phyloP scores from a whole-genome alignment of 495 filamentous ascomycete species.

The Hapsidospora chrysogenum region DNA sequence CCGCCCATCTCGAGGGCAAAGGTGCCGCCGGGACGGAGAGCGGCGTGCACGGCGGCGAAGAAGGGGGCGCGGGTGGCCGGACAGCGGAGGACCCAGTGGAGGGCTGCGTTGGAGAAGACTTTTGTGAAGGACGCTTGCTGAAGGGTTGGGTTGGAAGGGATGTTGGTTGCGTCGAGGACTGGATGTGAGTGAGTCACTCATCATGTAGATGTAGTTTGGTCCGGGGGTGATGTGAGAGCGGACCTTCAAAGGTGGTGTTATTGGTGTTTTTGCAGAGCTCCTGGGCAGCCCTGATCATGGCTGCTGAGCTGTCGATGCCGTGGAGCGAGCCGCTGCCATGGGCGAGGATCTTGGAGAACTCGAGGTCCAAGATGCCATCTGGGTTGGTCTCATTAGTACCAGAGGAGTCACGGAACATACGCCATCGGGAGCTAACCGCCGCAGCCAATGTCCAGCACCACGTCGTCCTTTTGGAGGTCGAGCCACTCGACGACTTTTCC shows the following conservation, averaged over 20 bases:
- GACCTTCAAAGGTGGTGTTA: constrained; percentile 23
- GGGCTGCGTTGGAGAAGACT: constrained; percentile 61
- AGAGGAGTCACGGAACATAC: too few species aligned
- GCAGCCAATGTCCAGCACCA: constrained; percentile 58
- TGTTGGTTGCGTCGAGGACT: too few species aligned
- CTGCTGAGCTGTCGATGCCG: constrained; percentile 47
- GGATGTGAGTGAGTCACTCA: too few species aligned
- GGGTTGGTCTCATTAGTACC: too few species aligned
- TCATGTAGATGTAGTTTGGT: too few species aligned
- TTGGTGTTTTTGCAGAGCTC: constrained; percentile 5
- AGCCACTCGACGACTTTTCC: constrained; percentile 48
- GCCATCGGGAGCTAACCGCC: constrained; percentile 29
- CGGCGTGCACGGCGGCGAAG: constrained; percentile 28
- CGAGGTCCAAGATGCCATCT: constrained; percentile 47
- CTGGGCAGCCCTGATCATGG: constrained; percentile 45
- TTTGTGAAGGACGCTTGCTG: constrained; percentile 31
- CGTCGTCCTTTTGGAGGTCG: constrained; percentile 39
- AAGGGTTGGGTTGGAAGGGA: too few species aligned
- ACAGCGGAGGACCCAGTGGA: constrained; percentile 57
- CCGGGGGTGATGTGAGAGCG: constrained; percentile 5
- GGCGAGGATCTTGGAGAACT: constrained; percentile 27
- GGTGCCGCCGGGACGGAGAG: constrained; percentile 37
- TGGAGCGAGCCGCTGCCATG: constrained; percentile 29
- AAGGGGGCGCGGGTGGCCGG: constrained; percentile 13
- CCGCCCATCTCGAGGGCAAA: constrained; percentile 66